Conservation (phyloP, 192 early-diverging fungal species). For the Umbelopsis vinacea region DNA sequence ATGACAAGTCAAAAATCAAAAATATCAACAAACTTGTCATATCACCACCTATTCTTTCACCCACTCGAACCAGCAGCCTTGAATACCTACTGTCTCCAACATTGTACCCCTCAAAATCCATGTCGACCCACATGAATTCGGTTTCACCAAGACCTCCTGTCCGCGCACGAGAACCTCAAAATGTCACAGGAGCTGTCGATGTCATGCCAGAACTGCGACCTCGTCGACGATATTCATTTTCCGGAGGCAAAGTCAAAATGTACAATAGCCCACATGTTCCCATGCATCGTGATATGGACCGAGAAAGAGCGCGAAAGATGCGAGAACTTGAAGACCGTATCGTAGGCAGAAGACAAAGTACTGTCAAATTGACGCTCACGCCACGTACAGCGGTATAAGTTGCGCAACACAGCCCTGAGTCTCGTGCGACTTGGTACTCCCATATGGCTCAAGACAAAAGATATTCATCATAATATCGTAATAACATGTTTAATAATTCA, state of each 20-base stretch:
- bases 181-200: constrained; percentile 1
- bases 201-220: not conserved
- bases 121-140: constrained; percentile 8
- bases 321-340: constrained; percentile 38
- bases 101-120: constrained; percentile 4
- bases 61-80: not conserved
- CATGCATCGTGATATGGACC: constrained; percentile 8
- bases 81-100: constrained; percentile 3
- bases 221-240: constrained; percentile 19
- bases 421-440: not conserved
- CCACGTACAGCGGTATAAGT: constrained; percentile 23
- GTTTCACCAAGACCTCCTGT: constrained; percentile 3
- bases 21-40: not conserved
- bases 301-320: constrained; percentile 12
- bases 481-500: too few species aligned
- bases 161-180: not conserved
- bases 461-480: too few species aligned
- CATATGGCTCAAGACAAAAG: too few species aligned
- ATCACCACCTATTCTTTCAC: constrained; percentile 8
- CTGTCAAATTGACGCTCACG: constrained; percentile 39
- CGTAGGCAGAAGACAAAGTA: constrained; percentile 35
- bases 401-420: not conserved
- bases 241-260: constrained; percentile 11
- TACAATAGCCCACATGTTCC: constrained; percentile 17
- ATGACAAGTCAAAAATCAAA: not conserved